Evolutionary conservation across 1,284 basidiomycete species (phyloP), one percentile per base, ranked within the genome.

Genomic region (Amylostereum areolatum): DNA sequence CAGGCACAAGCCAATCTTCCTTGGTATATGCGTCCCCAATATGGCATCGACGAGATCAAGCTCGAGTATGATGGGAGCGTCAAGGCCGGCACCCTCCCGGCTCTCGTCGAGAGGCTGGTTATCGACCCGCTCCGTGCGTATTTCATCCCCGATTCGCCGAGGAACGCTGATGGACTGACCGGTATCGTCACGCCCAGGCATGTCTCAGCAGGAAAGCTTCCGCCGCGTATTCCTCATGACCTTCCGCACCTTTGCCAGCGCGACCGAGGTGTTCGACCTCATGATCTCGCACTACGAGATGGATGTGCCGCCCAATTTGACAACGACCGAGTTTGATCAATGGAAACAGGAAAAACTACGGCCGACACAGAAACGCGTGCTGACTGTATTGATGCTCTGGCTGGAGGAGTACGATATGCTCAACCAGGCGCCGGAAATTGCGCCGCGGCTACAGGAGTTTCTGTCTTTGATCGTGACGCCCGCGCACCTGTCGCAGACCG

Each of bases 171-270:
- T 18, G 18, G 18, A 18, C 18, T 18, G 44, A 54, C 46, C 40
- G 48, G 33, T 43, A 46, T 31, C 43, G 41, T 43, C 34, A 35
- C n/a, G 34, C 34, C 25, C 62, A 77, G 77, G 68, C 57, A 58
- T 68, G 43, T 64, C 69, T 2, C 73, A 75, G 52, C 74, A 78
- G 48, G 69, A 66, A 1, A 63, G 67, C 6, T 91, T 81, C 63
- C 75, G 80, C 41, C 75, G 79, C 27, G 74, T 78, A 5, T 92
- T 92, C 66, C 68, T 93, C 40, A 82, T 79, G 69, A 92, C 90
- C 8, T 90, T 87, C 67, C 77, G 80, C 32, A 87, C 88, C 0
- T 91, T 92, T 61, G 83, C 80, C 31, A 81, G 80, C 5, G 75
- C 89, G 2, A 75, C 82, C 46, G 70, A 74, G 39, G 66, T 92